Base-by-base conservation (phyloP, 2,329 filamentous ascomycete species). In the Cladosporium sp. region DNA sequence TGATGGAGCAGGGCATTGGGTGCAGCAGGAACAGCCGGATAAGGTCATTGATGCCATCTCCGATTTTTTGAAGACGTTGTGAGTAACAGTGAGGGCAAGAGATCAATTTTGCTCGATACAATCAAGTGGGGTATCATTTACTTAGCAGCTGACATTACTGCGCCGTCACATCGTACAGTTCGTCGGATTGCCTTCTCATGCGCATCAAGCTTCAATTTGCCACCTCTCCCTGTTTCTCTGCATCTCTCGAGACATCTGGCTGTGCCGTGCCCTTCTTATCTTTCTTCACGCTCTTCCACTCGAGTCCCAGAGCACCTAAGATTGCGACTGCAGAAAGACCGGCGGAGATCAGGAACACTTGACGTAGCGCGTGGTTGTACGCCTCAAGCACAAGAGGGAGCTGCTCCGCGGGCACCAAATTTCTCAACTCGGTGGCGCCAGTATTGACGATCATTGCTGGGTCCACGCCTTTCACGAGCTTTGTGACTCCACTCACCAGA, bases 1-100 rank as follows among this genome's bases (percentile, higher is more conserved):
- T 12, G 79, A 85, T 15, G 79, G 79, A 0, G 85, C 85, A 4
- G 87, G 87, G 0, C 87, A 89, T 74, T 89, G 87, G 87, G 81
- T 87, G 37, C 85, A 87, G 67, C 84, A 88, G 70, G 86, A 89
- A 69, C 77, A 84, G 67, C 81, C 84, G 1, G 78, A 82, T 63
- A 77, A 74, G 56, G 82, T 86, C 8, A 73, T 77, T 0, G 68
- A 76, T 55, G 75, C 76, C 59, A 73, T 85, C 39, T 60, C 79
- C 61, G 69, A 67, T 9, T 80, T 85, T 61, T 57, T 74, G 49
- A 45, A 59, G 47, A 47, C n/a, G 1, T 49, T 63, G 52, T 64
- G 56, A 59, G 49, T 17, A 8, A n/a, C 6, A 12, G 34, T 11
- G 2, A 19, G n/a, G 34, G 8, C 34, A 28, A 1, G 30, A 5